Evolutionary conservation across 2,329 filamentous ascomycete species (phyloP), one percentile per base, ranked within the genome.

Genomic region (Colletotrichum liriopes): DNA sequence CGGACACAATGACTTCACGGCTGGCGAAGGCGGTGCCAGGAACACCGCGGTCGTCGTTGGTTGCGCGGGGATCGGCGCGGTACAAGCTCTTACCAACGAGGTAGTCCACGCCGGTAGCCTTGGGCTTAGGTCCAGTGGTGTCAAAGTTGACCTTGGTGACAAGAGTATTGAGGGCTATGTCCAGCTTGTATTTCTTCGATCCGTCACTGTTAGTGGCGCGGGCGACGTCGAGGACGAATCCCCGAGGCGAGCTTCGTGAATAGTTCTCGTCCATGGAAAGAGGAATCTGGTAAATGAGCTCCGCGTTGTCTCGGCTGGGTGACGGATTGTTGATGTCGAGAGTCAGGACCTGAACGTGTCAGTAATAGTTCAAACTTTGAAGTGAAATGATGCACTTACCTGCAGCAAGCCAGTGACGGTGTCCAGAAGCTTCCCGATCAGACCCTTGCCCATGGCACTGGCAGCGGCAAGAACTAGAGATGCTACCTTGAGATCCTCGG

Each of bases 1-100:
- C 86, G 0, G 84, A 82, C 3, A 89, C 71, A 39, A 89, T 87
- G 18, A 89, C 83, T 73, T 88, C 87, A 35, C 80, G 80, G 37
- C 76, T 77, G 6, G 79, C 79, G 9, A 72, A 75, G 2, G 80
- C 77, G 18, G 16, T 52, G 6, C 43, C 23, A 20, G 47, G 60
- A 18, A 35, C 26, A 66, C 60, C 59, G 54, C 63, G 74, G n/a
- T 61, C 61, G 3, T 71, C 43, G 56, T 69, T 67, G 18, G 66
- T 76, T 77, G 77, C 79, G 5, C 82, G 81, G 20, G 83, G 76
- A 73, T 86, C 84, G 0, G 84, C 84, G 4, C 80, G 78, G 74
- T 86, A 86, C 2, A 86, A 45, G 23, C 78, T 79, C 66, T 82
- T 77, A 0, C 84, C 84, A 18, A 79, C 74, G 8, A 85, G 70